Evolutionary conservation across 2,329 filamentous ascomycete genomes (phyloP).

Genomic region (Colletotrichum costaricense): DNA sequence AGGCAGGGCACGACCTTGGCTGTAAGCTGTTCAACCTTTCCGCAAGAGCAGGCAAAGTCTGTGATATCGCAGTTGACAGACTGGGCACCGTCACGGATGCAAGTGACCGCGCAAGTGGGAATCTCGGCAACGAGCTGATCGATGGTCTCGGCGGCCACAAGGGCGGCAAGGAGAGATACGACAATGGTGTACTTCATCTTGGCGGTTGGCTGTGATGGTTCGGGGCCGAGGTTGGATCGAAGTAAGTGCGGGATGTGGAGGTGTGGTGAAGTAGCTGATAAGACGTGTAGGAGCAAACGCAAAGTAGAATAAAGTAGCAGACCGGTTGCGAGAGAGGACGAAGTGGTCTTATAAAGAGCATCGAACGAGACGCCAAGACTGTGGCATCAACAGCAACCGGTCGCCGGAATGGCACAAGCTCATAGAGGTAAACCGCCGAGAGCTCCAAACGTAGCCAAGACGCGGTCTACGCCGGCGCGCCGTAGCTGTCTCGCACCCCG

Average conservation of each 20-base stretch:
- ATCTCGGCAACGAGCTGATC: slow-evolving; percentile 44
- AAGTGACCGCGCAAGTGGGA: slow-evolving; percentile 52
- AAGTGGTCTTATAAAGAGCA: slow-evolving; percentile 9
- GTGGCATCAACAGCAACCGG: neutral
- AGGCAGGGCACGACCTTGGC: slow-evolving; percentile 49
- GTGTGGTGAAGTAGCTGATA: neutral
- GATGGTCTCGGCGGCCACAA: slow-evolving; percentile 39
- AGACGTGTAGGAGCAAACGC: neutral
- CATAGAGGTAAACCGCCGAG: neutral
- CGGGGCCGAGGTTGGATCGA: neutral
- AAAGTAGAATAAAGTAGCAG: neutral
- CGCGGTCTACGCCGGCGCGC: neutral
- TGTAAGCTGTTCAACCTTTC: slow-evolving; percentile 48
- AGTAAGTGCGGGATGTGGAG: neutral
- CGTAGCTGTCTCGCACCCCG: slow-evolving; percentile 19
- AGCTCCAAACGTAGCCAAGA: slow-evolving; percentile 9
- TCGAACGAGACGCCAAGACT: neutral
- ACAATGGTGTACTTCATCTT: slow-evolving; percentile 46
- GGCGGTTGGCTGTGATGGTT: neutral
- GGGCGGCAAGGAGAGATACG: slow-evolving; percentile 40
- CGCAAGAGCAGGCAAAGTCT: slow-evolving; percentile 53
- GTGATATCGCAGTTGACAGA: slow-evolving; percentile 46
- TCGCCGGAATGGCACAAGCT: neutral
- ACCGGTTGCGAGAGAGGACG: neutral
- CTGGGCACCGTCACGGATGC: slow-evolving; percentile 46